phyloP scores from a whole-genome alignment of 768 basidiomycete species.

The Sporobolomyces phaffii region DNA sequence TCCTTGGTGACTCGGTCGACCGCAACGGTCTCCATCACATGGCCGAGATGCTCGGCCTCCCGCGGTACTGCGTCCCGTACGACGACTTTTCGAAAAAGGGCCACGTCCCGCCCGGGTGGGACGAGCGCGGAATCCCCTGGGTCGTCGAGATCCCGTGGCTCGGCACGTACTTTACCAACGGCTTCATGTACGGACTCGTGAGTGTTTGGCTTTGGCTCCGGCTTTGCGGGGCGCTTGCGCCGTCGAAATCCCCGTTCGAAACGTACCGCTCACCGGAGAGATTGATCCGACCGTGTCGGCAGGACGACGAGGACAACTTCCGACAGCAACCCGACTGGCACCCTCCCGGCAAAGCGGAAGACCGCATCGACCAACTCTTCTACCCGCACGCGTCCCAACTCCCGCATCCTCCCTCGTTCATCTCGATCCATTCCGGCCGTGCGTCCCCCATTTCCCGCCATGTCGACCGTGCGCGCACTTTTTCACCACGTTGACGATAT shows the following conservation, averaged over 20 bases:
- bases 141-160: slow-evolving; percentile 38
- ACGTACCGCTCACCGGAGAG: too few species aligned
- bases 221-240: too few species aligned
- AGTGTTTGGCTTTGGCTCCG: too few species aligned
- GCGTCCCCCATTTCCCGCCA: background rate
- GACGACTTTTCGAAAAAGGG: slow-evolving; percentile 36
- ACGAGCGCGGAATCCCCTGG: slow-evolving; percentile 38
- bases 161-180: slow-evolving; percentile 36
- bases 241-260: too few species aligned
- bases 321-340: slow-evolving; percentile 39
- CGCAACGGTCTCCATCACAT: slow-evolving; percentile 38
- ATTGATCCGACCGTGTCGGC: background rate
- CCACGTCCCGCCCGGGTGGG: slow-evolving; percentile 26
- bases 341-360: slow-evolving; percentile 39
- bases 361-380: slow-evolving; percentile 41
- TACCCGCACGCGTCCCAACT: slow-evolving; percentile 36
- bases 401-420: slow-evolving; percentile 34
- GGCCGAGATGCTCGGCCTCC: slow-evolving; percentile 38
- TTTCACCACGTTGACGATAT: too few species aligned
- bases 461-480: too few species aligned
- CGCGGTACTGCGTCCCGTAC: slow-evolving; percentile 34
- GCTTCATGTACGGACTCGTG: slow-evolving; percentile 42
- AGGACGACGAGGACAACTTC: slow-evolving; percentile 43
- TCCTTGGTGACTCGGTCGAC: slow-evolving; percentile 42
- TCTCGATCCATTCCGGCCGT: slow-evolving; percentile 41